Base-by-base conservation (phyloP, 306 rosid genomes). In the Prunus armeniaca region DNA sequence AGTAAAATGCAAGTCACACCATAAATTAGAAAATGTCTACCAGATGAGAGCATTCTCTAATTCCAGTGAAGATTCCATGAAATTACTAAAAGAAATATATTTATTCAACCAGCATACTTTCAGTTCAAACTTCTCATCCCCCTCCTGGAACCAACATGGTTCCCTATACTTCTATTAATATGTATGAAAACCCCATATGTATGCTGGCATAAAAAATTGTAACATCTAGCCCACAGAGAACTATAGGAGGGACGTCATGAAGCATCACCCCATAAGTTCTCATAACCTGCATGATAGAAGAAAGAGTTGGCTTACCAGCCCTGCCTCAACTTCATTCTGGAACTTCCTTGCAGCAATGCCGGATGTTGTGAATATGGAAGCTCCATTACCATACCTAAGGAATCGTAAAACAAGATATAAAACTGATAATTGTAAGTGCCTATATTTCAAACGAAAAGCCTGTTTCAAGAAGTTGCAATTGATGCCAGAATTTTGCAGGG, bases 341-440 rank as follows among this genome's bases (percentile, higher is more conserved):
- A 88, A 86, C 87, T 74, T 88, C 84, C 90, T 78, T 13, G 90
- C 88, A 80, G 82, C 84, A 46, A 80, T 61, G 67, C 80, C 80
- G 72, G 92, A 88, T n/a, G 87, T 51, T 38, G 92, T 88, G 80
- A 88, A 88, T 76, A 88, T 84, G 65, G 90, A 84, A 61, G 90
- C 92, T 76, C 90, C 88, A 63, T 76, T 78, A 17, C 84, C 80
- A 72, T 79, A 65, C 86, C 90, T 84, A 41, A 9, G 43, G 41
- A 57, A 57, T 9, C 19, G 84, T 66, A 63, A 78, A n/a, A 28
- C 32, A 57, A 25, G 63, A 73, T 24, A 41, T 46, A 13, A 41
- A 25, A 67, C 9, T 19, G 55, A 45, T 18, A 34, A 71, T 4
- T 38, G 25, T 72, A 28, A 46, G 45, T 56, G 57, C 15, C 52